Base-by-base conservation (phyloP, 441 rosid species). In the Arabidopsis lyrata region DNA sequence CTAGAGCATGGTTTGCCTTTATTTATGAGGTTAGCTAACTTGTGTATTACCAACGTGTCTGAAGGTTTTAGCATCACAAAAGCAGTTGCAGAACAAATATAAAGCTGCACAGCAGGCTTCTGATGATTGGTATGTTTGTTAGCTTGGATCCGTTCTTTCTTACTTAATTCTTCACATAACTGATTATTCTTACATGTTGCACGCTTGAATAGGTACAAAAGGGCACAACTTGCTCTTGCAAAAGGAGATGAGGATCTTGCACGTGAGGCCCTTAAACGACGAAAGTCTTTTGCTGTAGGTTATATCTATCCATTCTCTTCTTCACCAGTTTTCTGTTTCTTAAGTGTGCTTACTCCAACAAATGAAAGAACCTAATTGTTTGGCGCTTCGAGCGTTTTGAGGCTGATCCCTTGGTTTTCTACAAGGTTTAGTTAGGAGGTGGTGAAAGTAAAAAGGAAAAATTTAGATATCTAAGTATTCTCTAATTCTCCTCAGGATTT, bases 181-280 rank as follows among this genome's bases (percentile, higher is more conserved):
- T 66, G 10, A 67, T 29, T 38, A 39, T 31, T 58, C 45, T 12
- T 45, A 14, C 58, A 10, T 64, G 39, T 49, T 71, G 4, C 45
- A 32, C 4, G 4, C 53, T 66, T 31, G 47, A 75, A 24, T 66
- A 95, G 99, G 99, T 95, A 95, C 73, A 92, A 92, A n/a, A 91
- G 87, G 78, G 99, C 98, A 69, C 98, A 95, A 72, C 86, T 95
- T 72, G 97, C 99, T 83, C 98, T 95, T 74, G 87, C 88, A 34
- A 95, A 87, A 83, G 99, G 99, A 58, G 93, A 95, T 56, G 99
- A 95, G 83, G 95, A 92, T 87, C 99, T 95, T 75, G 99, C 99
- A 66, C 98, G 98, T 66, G 99, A 92, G 82, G 98, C 98, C 62
- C 96, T 95, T 59, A 95, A 95, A 81, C 86, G 99, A 74, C 82